A percentile compares a stretch with the other conserved stretches of the same genome.
phyloP scores from a whole-genome alignment of 495 filamentous ascomycete genomes.

The Podospora anserina region DNA sequence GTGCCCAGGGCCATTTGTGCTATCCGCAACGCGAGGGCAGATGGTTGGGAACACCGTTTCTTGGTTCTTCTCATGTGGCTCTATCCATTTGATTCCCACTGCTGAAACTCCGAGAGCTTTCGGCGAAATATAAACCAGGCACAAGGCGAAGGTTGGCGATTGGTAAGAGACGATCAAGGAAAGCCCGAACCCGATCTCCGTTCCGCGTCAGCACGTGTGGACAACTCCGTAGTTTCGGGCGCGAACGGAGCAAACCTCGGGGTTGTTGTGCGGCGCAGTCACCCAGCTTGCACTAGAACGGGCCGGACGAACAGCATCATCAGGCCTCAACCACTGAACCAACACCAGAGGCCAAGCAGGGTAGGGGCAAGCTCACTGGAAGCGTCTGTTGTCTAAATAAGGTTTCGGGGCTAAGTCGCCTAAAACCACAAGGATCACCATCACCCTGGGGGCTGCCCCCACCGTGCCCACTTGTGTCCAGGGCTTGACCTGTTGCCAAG shows the following conservation, averaged over 20 bases:
- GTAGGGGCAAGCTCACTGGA: not conserved
- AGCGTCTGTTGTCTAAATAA: conserved; percentile 25
- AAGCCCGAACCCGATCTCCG: conserved; percentile 6
- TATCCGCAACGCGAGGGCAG: not conserved
- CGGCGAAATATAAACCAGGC: not conserved
- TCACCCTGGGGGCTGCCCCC: not conserved
- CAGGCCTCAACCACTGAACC: not conserved
- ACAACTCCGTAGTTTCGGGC: not conserved
- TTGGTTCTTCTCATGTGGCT: not conserved
- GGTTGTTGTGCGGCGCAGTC: not conserved
- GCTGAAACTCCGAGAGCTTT: not conserved
- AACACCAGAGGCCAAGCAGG: not conserved
- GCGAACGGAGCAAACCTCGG: not conserved
- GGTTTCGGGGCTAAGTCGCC: conserved; percentile 23
- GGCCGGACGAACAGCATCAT: not conserved
- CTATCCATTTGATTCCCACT: not conserved
- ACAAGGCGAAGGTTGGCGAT: not conserved
- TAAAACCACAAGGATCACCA: conserved; percentile 2
- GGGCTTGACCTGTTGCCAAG: not conserved
- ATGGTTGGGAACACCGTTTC: not conserved
- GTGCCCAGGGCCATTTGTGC: not conserved
- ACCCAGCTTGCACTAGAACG: not conserved
- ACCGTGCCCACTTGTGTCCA: not conserved
- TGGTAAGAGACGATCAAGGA: not conserved
- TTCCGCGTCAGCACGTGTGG: not conserved